These are phyloP conservation scores for Asterella californica DNA, from an alignment of 225 moss, liverwort and hornwort genomes.

Conservation along the genomic window DNA sequence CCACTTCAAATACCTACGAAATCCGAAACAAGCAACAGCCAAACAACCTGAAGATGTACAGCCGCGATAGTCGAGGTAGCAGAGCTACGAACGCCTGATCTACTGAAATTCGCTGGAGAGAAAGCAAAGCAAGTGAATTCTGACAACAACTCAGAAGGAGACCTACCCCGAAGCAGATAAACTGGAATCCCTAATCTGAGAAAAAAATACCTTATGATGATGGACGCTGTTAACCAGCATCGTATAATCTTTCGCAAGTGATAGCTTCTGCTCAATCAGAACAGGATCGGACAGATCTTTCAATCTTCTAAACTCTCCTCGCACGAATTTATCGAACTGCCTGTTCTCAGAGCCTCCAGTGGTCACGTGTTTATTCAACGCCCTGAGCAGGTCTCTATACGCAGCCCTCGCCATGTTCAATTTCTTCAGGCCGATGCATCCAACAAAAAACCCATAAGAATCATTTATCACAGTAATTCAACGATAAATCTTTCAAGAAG, in stretches of 20 bases:
- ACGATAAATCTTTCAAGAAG: too few species aligned
- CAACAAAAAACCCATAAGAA: too few species aligned
- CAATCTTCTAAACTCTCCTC: slow-evolving; percentile 51
- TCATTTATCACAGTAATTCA: too few species aligned
- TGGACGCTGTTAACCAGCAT: slow-evolving; percentile 76
- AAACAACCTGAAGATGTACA: too few species aligned
- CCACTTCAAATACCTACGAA: not conserved
- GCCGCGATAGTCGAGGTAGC: not conserved
- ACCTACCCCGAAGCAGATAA: not conserved
- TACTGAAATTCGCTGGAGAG: not conserved
- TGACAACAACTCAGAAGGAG: not conserved
- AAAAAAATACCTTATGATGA: slow-evolving; percentile 61
- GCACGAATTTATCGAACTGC: slow-evolving; percentile 49
- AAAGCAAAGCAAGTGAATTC: not conserved
- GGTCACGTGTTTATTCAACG: slow-evolving; percentile 54
- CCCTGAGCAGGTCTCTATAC: slow-evolving; percentile 63
- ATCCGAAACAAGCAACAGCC: not conserved
- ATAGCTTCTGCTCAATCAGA: slow-evolving; percentile 42
- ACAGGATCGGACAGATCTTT: slow-evolving; percentile 44
- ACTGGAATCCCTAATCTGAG: not conserved
- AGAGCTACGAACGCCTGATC: not conserved
- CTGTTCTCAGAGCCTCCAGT: slow-evolving; percentile 36
- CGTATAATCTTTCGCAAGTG: slow-evolving; percentile 68
- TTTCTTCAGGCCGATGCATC: not conserved
- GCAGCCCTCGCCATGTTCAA: slow-evolving; percentile 36